Percentiles rank a stretch among this genome's conserved stretches.
Conservation (phyloP, 192 early-diverging fungal species). For the Polychytrium aggregatum region DNA sequence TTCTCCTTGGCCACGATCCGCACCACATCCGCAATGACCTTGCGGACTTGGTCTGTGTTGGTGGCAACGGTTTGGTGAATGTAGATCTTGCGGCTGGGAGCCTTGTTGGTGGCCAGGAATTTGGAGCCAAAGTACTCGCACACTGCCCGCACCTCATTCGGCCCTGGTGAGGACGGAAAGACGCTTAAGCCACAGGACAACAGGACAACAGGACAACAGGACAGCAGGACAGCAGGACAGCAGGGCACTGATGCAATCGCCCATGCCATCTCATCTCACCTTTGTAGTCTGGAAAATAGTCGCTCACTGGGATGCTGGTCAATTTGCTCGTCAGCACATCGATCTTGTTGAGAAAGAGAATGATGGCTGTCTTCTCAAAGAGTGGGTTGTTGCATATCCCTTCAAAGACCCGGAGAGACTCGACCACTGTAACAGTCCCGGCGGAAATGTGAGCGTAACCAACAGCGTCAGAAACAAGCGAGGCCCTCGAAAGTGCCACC, state of each 20-base stretch:
- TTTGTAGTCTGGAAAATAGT: constrained; percentile 13
- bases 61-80: constrained; percentile 52
- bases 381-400: background rate
- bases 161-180: too few relatives aligned
- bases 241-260: too few relatives aligned
- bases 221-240: too few relatives aligned
- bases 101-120: constrained; percentile 30
- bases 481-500: too few relatives aligned
- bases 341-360: constrained; percentile 26
- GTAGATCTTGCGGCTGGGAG: constrained; percentile 35
- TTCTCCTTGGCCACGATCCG: too few relatives aligned
- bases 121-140: constrained; percentile 32
- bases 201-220: too few relatives aligned
- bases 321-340: constrained; percentile 19
- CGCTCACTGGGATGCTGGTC: background rate
- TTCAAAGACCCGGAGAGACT: constrained; percentile 1
- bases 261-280: too few relatives aligned
- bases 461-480: too few relatives aligned
- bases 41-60: constrained; percentile 43
- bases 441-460: too few relatives aligned
- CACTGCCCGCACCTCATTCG: too few relatives aligned
- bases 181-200: too few relatives aligned
- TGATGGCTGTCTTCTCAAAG: constrained; percentile 1
- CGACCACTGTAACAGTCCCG: too few relatives aligned
- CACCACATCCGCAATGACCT: constrained; percentile 38